Evolutionary conservation across 2,329 filamentous ascomycete genomes (phyloP), one percentile per base, ranked within the genome.

Genomic region (Trichoderma polysporum): DNA sequence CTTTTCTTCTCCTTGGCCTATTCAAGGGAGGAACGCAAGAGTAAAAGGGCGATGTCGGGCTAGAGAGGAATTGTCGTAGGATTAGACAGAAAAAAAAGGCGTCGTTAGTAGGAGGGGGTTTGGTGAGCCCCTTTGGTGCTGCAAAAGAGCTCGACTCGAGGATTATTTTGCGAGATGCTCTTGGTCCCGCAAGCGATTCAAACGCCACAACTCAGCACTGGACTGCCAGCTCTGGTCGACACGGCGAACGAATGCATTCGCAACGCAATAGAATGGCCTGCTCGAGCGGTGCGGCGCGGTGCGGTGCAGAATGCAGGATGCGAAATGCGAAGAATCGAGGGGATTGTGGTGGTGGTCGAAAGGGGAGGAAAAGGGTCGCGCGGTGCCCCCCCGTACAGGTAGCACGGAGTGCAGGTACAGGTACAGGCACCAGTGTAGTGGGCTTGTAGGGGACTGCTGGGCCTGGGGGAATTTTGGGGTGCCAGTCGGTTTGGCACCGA

Each of bases 351-450:
- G 45, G 41, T 61, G 47, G 47, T 56, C 60, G 50, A 64, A 64
- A 64, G 60, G 60, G 60, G 60, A 64, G 60, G 53, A 50, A 66
- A 66, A 66, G 62, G 62, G 62, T 66, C 41, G 62, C 62, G 62
- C 62, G 29, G 53, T n/a, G 35, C 49, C 37, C 39, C 57, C 45
- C 49, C 49, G 52, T 56, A 29, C 50, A 29, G 50, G 50, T 53
- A 29, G 47, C 17, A 53, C 50, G 50, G 50, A 57, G 54, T 29
- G 33, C 33, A 19, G 54, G 39, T 45, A 22, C 39, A 22, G 41
- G 41, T 45, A 45, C 41, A 45, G 41, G 41, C 6, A 45, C 33
- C 53, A 25, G 19, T 19, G 31, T 35, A 25, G 53, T 37, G 60
- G 60, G 49, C 35, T 53, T 41, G 19, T 63, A 63, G 27, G 59